Evolutionary conservation across 2,329 filamentous ascomycete genomes (phyloP).

Genomic region (Ophiostoma tasmaniense): DNA sequence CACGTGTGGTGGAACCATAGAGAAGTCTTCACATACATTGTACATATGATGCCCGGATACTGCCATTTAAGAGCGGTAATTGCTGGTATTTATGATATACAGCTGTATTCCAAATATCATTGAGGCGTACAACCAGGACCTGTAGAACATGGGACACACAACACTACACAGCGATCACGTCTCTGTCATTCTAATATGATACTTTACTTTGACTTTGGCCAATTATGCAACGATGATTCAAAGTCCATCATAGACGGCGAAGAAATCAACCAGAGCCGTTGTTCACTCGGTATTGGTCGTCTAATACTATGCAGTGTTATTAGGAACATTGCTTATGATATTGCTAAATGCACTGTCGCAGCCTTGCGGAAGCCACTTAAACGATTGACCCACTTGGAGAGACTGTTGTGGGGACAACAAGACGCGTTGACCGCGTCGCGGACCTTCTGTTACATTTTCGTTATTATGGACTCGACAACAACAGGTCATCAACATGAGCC

Average conservation of each 20-base stretch:
- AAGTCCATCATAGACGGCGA: neutral
- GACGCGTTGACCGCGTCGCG: conserved; percentile 14
- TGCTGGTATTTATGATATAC: too few species aligned
- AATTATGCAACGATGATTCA: neutral
- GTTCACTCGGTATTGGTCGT: neutral
- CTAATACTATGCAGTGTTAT: neutral
- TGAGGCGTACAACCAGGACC: too few species aligned
- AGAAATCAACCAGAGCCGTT: neutral
- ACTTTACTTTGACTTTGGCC: neutral
- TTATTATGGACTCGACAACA: neutral
- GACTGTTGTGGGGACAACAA: conserved; percentile 10
- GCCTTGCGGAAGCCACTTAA: neutral
- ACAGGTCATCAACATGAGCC: neutral
- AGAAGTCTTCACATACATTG: too few species aligned
- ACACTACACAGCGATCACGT: neutral
- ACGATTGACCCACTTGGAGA: neutral
- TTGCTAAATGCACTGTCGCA: neutral
- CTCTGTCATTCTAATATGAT: neutral
- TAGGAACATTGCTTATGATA: neutral
- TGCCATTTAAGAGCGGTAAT: too few species aligned
- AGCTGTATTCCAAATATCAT: too few species aligned
- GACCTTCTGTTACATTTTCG: neutral
- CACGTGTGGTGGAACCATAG: neutral
- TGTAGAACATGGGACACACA: neutral
- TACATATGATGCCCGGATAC: too few species aligned